Base-by-base conservation (phyloP, 129 eudicot species). In the Ambrosia trifida region DNA sequence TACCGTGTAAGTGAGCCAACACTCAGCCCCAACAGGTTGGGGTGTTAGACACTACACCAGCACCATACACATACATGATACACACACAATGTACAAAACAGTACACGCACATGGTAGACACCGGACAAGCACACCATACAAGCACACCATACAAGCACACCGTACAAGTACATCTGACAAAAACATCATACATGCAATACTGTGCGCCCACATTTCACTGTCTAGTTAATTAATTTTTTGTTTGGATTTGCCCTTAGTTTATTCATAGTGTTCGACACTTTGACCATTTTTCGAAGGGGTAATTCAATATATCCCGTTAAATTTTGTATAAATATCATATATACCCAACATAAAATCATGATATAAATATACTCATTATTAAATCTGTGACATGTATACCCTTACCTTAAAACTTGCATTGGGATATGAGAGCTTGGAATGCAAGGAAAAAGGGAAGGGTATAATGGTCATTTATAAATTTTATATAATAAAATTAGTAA, bases 251-350 rank as follows among this genome's bases (percentile, higher is more conserved):
- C 49, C 19, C 3, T 16, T 44, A 0, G 46, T 44, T 72, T 24
- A 59, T 18, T 59, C 58, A 70, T 56, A n/a, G 33, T n/a, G 69
- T 59, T 44, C 32, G 35, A 61, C 5, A 40, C 28, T 71, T 70
- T 38, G 8, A 38, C 9, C 43, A 38, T 38, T 38, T 38, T 38
- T 8, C 6, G 5, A 2, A 3, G 14, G 16, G 28, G 28, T 24
- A 24, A 24, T 24, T 24, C 28, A 24, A 11, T 47, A 13, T 49
- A 16, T 4, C 54, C 19, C 24, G 0, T 51, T n/a, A 47, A 16
- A 51, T 28, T 16, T 51, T 49, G 74, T 36, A 17, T 24, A 38
- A 38, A 40, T 70, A 54, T 10, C 38, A 28, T 7, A 38, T 41
- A 3, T 19, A 56, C 76, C 76, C 36, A 53, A 53, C 13, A 53